Evolutionary conservation across 2,329 filamentous ascomycete genomes (phyloP).

Genomic region (Diaporthe citri): DNA sequence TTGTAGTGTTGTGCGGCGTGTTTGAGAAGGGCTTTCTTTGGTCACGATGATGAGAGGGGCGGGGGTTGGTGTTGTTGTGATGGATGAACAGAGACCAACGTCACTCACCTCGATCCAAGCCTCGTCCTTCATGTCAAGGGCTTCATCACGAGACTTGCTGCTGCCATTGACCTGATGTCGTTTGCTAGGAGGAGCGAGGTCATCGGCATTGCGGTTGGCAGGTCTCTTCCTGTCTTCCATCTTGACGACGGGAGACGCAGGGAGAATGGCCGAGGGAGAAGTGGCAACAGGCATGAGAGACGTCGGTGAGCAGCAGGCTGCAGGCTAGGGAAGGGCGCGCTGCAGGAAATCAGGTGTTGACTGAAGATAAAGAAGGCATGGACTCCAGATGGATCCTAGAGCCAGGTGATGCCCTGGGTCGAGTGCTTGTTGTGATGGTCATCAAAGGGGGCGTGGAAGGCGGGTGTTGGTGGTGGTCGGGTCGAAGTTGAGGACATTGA

Average conservation of each 20-base stretch:
- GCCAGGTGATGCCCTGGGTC: constrained; percentile 52
- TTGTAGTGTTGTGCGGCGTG: constrained; percentile 3
- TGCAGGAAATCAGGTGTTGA: constrained; percentile 38
- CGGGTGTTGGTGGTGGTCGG: constrained; percentile 29
- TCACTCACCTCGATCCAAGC: constrained; percentile 76
- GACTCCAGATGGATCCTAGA: constrained; percentile 42
- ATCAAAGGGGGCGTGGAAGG: constrained; percentile 48
- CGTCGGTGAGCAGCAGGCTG: constrained; percentile 64
- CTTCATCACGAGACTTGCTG: constrained; percentile 68
- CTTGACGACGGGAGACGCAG: constrained; percentile 87
- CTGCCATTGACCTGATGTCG: constrained; percentile 89
- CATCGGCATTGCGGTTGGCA: constrained; percentile 82
- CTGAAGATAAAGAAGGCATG: constrained; percentile 34
- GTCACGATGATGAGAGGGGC: constrained; percentile 10
- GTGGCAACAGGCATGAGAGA: constrained; percentile 88
- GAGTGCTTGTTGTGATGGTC: constrained; percentile 49
- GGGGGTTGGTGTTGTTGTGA: constrained; percentile 13
- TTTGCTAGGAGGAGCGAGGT: constrained; percentile 90
- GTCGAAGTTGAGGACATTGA: constrained; percentile 46
- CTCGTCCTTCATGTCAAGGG: constrained; percentile 69
- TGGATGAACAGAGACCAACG: constrained; percentile 48
- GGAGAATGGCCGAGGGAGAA: constrained; percentile 75
- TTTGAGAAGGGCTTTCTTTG: constrained; percentile 8
- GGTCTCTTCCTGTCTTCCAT: constrained; percentile 99
- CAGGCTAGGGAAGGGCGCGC: constrained; percentile 65